Evolutionary conservation across 2,329 filamentous ascomycete genomes (phyloP).

Genomic region (Neonectria hederae): DNA sequence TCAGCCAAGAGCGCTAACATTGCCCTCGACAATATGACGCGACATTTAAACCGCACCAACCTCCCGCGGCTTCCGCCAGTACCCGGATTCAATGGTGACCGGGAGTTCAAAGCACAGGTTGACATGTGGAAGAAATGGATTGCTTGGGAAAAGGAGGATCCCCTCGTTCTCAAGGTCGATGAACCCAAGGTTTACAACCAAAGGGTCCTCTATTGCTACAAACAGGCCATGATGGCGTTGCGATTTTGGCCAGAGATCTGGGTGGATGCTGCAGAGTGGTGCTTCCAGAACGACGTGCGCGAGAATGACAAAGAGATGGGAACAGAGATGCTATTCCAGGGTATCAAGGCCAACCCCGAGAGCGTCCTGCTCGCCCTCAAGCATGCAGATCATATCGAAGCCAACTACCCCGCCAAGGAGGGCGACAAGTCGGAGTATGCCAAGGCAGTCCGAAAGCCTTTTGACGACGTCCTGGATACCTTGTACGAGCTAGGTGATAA

Average conservation of each 20-base stretch:
- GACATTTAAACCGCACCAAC: constrained; percentile 78
- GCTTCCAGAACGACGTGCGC: constrained; percentile 77
- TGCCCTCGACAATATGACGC: constrained; percentile 87
- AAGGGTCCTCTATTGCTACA: constrained; percentile 89
- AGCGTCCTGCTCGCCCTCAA: constrained; percentile 91
- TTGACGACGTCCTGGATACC: constrained; percentile 82
- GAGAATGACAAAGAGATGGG: constrained; percentile 70
- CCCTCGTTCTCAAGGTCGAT: constrained; percentile 84
- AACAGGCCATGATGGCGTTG: constrained; percentile 90
- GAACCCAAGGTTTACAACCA: constrained; percentile 79
- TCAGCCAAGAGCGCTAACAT: constrained; percentile 91
- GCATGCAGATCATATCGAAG: constrained; percentile 87
- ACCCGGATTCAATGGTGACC: constrained; percentile 85
- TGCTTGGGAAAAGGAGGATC: constrained; percentile 93
- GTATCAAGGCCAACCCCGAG: constrained; percentile 90
- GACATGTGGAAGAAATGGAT: constrained; percentile 95
- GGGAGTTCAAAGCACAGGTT: constrained; percentile 85
- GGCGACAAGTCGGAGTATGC: constrained; percentile 81
- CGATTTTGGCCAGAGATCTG: constrained; percentile 96
- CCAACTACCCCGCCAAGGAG: constrained; percentile 79
- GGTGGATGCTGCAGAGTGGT: constrained; percentile 95
- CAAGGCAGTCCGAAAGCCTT: constrained; percentile 81
- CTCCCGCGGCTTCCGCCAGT: constrained; percentile 84
- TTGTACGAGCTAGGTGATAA: constrained; percentile 89
- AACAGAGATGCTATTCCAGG: constrained; percentile 81